A percentile compares a stretch with the other conserved stretches of the same genome.
phyloP scores from a whole-genome alignment of 495 filamentous ascomycete genomes.

The Gamarada debralockiae region DNA sequence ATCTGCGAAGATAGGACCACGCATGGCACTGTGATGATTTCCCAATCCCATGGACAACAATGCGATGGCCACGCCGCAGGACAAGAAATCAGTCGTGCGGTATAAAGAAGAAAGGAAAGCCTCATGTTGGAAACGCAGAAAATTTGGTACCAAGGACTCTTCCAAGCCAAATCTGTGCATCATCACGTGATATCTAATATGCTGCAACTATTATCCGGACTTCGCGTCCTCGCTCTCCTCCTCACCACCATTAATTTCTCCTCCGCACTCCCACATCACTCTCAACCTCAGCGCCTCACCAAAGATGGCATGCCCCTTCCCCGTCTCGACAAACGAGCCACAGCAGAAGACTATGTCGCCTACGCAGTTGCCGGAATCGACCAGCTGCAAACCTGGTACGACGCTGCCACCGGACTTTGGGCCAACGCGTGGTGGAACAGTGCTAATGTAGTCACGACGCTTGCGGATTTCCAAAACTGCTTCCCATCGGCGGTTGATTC shows the following conservation, averaged over 20 bases:
- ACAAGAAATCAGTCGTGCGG: too few species aligned
- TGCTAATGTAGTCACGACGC: constrained; percentile 61
- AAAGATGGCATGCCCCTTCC: constrained; percentile 1
- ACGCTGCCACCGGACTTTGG: constrained; percentile 57
- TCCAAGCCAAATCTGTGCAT: too few species aligned
- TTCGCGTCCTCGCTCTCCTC: constrained; percentile 5
- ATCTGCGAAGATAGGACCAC: neutral
- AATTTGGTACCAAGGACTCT: too few species aligned
- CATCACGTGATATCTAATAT: constrained; percentile 17
- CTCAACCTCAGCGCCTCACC: constrained; percentile 4
- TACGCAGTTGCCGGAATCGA: constrained; percentile 20
- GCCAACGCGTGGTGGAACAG: constrained; percentile 72
- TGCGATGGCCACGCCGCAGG: neutral
- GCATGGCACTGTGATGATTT: neutral
- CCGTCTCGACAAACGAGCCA: neutral
- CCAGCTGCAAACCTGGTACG: constrained; percentile 60
- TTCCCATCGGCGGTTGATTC: constrained; percentile 31
- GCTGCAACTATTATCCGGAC: constrained; percentile 1
- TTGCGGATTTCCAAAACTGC: constrained; percentile 55
- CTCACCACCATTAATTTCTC: neutral
- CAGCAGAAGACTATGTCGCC: constrained; percentile 13
- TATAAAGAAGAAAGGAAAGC: neutral
- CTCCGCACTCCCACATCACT: constrained; percentile 8
- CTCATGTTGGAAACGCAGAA: neutral
- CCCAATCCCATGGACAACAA: constrained; percentile 1